These are phyloP conservation scores for Zizania latifolia DNA, from an alignment of 176 grass and related monocot genomes.

Conservation along the genomic window DNA sequence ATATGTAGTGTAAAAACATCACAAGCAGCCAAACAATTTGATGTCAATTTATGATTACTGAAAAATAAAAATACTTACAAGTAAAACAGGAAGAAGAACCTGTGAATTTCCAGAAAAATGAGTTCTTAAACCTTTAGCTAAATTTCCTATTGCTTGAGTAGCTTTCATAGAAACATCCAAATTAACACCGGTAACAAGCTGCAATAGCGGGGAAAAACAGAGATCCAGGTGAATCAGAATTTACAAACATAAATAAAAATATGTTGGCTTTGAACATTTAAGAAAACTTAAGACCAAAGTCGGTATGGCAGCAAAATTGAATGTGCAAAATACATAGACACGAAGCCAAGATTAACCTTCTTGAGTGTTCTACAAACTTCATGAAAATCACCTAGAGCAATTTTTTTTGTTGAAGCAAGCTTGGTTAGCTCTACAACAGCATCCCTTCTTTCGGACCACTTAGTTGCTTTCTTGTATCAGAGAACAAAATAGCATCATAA, in stretches of 20 bases:
- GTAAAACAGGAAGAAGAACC: slow-evolving; percentile 73
- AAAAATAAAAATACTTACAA: slow-evolving; percentile 57
- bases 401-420: slow-evolving; percentile 89
- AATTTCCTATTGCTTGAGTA: too few relatives aligned
- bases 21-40: neutral
- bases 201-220: slow-evolving; percentile 21
- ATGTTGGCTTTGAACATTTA: too few relatives aligned
- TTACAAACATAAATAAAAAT: too few relatives aligned
- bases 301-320: neutral
- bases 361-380: slow-evolving; percentile 90
- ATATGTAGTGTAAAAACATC: neutral
- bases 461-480: slow-evolving; percentile 84
- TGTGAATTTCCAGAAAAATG: slow-evolving; percentile 76
- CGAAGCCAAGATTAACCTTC: slow-evolving; percentile 50
- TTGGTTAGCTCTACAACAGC: slow-evolving; percentile 88
- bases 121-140: too few relatives aligned
- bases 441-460: too few relatives aligned
- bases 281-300: too few relatives aligned
- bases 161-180: slow-evolving; percentile 90
- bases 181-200: slow-evolving; percentile 94
- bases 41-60: neutral
- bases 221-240: slow-evolving; percentile 9
- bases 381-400: slow-evolving; percentile 84
- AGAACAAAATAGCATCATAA: slow-evolving; percentile 11
- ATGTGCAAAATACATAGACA: neutral